Evolutionary conservation across 148 eudicot genomes (phyloP).

Genomic region (Pouteria glomerata): DNA sequence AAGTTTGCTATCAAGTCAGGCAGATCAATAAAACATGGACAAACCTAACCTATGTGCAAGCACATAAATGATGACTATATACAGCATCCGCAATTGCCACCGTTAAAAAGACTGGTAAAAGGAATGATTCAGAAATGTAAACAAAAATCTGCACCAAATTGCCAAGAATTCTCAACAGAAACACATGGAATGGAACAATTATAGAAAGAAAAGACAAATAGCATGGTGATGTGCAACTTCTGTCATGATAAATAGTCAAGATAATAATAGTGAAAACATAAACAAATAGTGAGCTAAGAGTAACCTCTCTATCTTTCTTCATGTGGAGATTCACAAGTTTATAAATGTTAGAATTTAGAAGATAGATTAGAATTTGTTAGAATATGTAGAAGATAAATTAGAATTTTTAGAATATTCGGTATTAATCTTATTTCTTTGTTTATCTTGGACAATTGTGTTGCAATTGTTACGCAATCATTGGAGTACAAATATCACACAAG

Average conservation of each 20-base stretch:
- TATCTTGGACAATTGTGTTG: no score
- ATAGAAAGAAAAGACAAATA: neutral
- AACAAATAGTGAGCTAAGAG: no score
- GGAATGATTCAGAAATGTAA: neutral
- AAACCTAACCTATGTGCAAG: neutral
- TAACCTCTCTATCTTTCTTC: no score
- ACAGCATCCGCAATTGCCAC: neutral
- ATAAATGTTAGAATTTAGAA: no score
- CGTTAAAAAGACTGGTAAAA: neutral
- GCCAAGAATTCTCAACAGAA: neutral
- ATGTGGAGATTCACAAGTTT: no score
- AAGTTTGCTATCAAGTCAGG: neutral
- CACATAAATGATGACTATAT: neutral
- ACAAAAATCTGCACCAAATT: neutral
- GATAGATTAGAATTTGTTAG: no score
- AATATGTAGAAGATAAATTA: no score
- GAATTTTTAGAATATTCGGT: no score
- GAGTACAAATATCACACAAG: no score
- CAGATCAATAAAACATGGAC: neutral
- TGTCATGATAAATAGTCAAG: neutral
- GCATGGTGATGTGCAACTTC: neutral
- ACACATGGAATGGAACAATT: neutral
- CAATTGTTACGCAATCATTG: no score
- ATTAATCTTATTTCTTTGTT: no score
- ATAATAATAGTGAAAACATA: no score